Evolutionary conservation across 306 rosid species (phyloP), one percentile per base, ranked within the genome.

Genomic region (Dalbergia cochinchinensis): DNA sequence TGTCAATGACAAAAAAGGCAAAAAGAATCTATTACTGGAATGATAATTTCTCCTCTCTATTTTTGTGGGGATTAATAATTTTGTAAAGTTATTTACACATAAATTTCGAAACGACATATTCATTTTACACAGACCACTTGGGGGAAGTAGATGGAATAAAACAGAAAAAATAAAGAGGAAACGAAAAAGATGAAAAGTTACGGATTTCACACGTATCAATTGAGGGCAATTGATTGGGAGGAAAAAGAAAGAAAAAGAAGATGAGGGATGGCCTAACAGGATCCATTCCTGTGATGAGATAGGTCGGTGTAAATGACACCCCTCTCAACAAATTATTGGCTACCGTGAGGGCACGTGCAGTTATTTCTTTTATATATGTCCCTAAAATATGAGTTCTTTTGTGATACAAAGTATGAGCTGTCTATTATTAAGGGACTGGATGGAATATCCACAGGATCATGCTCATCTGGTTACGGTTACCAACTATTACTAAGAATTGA

Each of bases 371-470:
- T 47, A 47, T n/a, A n/a, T n/a, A n/a, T 11, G 53, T 13, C 53
- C 5, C 53, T 10, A 47, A 10, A 47, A 26, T 26, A 47, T 47
- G 14, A 7, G 58, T 14, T 81, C 66, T 26, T 26, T 26, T 26
- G 2, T 26, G 31, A 26, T 26, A 1, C 31, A 1, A 26, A 26
- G 2, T 26, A 26, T 26, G 31, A 26, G 31, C 2, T 26, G 3
- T 26, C 31, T 26, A 26, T 47, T 50, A 11, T 12, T 37, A 5
- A 10, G 53, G 5, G 31, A 39, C 42, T 60, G 8, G 0, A 69
- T 16, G 81, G 85, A 83, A 83, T 83, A 83, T 83, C 58, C 82
- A 11, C 5, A 44, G 73, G 41, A 77, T 77, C 39, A 77, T 71
- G 82, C 26, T 54, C 26, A n/a, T 7, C 74, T 70, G 8, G 54